These are phyloP conservation scores for Alternaria alternata DNA, from an alignment of 2,329 filamentous ascomycete genomes.

Conservation along the genomic window DNA sequence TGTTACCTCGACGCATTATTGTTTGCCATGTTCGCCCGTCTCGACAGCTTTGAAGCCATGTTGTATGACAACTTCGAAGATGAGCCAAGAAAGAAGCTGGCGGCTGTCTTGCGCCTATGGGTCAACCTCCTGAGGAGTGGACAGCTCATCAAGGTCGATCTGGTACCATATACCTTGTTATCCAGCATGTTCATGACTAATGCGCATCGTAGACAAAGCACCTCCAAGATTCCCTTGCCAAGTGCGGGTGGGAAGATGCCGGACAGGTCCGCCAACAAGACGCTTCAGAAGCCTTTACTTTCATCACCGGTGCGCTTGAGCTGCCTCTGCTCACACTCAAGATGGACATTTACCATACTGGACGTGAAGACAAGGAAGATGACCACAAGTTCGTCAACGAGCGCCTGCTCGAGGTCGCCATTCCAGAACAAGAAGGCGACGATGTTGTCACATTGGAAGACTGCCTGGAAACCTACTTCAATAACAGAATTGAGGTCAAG, in stretches of 20 bases:
- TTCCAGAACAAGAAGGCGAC: constrained; percentile 75
- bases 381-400: constrained; percentile 97
- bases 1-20: constrained; percentile 92
- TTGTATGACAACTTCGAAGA: constrained; percentile 81
- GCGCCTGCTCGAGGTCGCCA: constrained; percentile 85
- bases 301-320: constrained; percentile 89
- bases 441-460: constrained; percentile 83
- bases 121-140: constrained; percentile 90
- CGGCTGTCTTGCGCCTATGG: constrained; percentile 84
- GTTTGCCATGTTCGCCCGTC: constrained; percentile 93
- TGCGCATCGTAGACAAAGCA: constrained; percentile 71
- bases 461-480: constrained; percentile 94
- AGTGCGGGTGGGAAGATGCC: constrained; percentile 90
- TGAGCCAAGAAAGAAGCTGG: constrained; percentile 74
- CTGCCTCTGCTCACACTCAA: constrained; percentile 88
- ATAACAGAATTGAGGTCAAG: constrained; percentile 88
- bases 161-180: constrained; percentile 63
- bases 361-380: constrained; percentile 80
- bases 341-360: constrained; percentile 93
- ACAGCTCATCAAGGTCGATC: constrained; percentile 82
- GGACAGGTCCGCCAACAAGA: constrained; percentile 84
- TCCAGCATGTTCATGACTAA: background rate
- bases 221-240: constrained; percentile 81
- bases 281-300: constrained; percentile 92
- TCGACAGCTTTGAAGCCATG: constrained; percentile 93